These are phyloP conservation scores for Simmondsia chinensis DNA, from an alignment of 148 eudicot species.

Conservation along the genomic window DNA sequence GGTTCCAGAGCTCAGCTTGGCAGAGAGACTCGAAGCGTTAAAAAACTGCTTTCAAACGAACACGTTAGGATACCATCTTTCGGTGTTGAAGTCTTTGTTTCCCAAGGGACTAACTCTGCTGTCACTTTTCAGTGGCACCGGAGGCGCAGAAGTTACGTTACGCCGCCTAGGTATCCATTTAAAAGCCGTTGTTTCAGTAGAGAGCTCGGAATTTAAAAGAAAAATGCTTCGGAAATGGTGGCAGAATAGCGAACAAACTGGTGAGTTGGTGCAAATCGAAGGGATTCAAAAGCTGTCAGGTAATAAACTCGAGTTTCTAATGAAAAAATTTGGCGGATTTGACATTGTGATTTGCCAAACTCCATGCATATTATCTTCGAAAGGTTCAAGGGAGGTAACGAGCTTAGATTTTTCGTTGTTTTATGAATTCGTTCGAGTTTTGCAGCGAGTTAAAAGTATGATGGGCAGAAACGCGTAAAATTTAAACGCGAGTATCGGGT, in stretches of 20 bases:
- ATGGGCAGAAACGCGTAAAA: constrained; percentile 24
- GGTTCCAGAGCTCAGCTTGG: constrained; percentile 30
- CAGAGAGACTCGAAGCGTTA: constrained; percentile 54
- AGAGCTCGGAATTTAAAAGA: constrained; percentile 53
- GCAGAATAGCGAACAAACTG: constrained; percentile 53
- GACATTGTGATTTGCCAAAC: constrained; percentile 73
- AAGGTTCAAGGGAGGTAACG: constrained; percentile 15
- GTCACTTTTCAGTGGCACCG: constrained; percentile 73
- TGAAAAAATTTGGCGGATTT: constrained; percentile 51
- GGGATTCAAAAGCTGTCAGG: constrained; percentile 52
- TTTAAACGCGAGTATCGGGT: no score
- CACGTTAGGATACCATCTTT: constrained; percentile 68
- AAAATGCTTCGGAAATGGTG: constrained; percentile 72
- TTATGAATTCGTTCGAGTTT: constrained; percentile 73
- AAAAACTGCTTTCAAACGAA: constrained; percentile 74
- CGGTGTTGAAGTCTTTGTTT: constrained; percentile 48
- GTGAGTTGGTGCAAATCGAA: constrained; percentile 77
- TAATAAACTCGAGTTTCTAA: constrained; percentile 42
- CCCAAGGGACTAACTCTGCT: constrained; percentile 56
- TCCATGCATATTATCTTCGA: constrained; percentile 40
- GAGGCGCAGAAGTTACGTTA: constrained; percentile 76
- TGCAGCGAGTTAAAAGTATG: constrained; percentile 58
- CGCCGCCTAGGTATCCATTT: constrained; percentile 68
- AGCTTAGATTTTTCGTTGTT: constrained; percentile 56
- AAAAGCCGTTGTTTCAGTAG: constrained; percentile 72